phyloP scores from a whole-genome alignment of 352 stramenopile species.

The Phytophthora idaei region DNA sequence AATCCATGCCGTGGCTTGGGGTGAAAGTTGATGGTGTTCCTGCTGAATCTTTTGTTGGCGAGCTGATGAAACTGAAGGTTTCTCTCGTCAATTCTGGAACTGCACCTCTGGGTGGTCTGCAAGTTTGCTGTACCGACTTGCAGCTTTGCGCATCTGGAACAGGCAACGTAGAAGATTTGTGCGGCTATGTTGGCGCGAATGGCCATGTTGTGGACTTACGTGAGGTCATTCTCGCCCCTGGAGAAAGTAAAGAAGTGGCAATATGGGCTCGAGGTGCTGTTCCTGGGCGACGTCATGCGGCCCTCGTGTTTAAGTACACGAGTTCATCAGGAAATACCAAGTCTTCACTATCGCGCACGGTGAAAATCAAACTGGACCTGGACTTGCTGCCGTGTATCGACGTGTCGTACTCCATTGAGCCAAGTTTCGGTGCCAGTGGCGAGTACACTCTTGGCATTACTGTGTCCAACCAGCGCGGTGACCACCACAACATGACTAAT shows the following conservation, averaged over 20 bases:
- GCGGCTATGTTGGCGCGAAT: slow-evolving; percentile 63
- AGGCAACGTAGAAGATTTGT: slow-evolving; percentile 32
- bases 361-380: slow-evolving; percentile 68
- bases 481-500: slow-evolving; percentile 27
- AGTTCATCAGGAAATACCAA: slow-evolving; percentile 11
- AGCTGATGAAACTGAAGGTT: slow-evolving; percentile 65
- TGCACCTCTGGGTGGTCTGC: slow-evolving; percentile 52
- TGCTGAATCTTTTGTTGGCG: slow-evolving; percentile 59
- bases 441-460: slow-evolving; percentile 83
- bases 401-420: slow-evolving; percentile 70
- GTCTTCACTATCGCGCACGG: slow-evolving; percentile 32
- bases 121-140: slow-evolving; percentile 72
- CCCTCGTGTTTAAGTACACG: slow-evolving; percentile 79
- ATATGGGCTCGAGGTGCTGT: slow-evolving; percentile 57
- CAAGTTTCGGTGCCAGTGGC: slow-evolving; percentile 60
- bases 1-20: slow-evolving; percentile 82
- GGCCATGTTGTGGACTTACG: slow-evolving; percentile 72
- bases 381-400: slow-evolving; percentile 64
- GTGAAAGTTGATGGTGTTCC: slow-evolving; percentile 58
- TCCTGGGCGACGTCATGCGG: slow-evolving; percentile 49
- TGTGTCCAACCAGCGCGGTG: slow-evolving; percentile 58
- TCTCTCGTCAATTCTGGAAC: slow-evolving; percentile 64
- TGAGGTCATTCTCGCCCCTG: slow-evolving; percentile 51
- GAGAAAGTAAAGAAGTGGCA: slow-evolving; percentile 52
- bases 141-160: slow-evolving; percentile 54